Base-by-base conservation (phyloP, 2,329 filamentous ascomycete genomes). In the Aureobasidium sp. region DNA sequence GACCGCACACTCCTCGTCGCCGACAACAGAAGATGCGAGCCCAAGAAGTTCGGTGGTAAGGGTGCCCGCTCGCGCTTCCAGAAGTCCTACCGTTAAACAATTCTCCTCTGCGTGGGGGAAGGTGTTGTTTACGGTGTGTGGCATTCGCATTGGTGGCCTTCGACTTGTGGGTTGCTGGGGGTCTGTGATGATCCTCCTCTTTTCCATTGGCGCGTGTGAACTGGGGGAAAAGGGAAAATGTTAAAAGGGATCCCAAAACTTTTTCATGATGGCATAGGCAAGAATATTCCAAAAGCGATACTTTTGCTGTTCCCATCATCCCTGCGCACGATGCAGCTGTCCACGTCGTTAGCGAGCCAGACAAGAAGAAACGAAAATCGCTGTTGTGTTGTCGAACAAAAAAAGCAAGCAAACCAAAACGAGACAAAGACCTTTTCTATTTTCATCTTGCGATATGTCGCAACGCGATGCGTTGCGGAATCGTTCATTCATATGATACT, bases 21-120 rank as follows among this genome's bases (percentile, higher is more conserved):
- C 80, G 94, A 99, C 82, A 97, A 96, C 89, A 89, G 94, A 80
- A 90, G 94, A 74, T 94, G 91, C 81, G 94, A 99, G 86, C 93
- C 93, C 82, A 97, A 97, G 92, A 97, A 97, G 86, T 90, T 91
- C 77, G 87, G 87, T 78, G 90, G 89, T 90, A 89, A 86, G 74
- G 93, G 93, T 86, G 93, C 94, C 77, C 89, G 93, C 77, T 84
- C 93, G 76, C 89, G 92, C 78, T 97, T 91, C 92, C 93, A 97
- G 85, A 97, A 97, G 85, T 96, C 92, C 72, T 96, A 97, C 88
- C 91, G 92, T 92, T 96, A 93, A 91, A 70, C 67, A 67, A 47
- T 57, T 62, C 55, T 50, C 25, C 59, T 54, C 53, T 59, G 55
- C 34, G 39, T 42, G 42, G 13, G 42, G 21, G 11, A 27, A 48